Conservation (phyloP, 116 monocot genomes). For the Iris pallida region DNA sequence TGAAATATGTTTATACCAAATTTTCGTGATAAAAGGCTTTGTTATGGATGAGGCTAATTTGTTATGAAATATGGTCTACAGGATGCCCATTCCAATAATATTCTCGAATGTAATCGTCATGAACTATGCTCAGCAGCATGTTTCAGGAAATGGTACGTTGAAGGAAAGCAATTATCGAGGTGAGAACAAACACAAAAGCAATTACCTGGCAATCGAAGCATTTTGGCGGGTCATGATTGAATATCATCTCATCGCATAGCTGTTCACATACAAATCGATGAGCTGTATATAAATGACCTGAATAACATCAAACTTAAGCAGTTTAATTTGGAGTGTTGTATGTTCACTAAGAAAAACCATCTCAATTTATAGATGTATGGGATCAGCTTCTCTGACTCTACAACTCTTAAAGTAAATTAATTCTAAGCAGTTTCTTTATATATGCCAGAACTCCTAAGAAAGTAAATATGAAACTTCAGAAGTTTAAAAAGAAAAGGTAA, state of each 20-base stretch:
- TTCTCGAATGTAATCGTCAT: too few species aligned
- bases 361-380: neutral
- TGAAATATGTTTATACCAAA: too few species aligned
- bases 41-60: too few species aligned
- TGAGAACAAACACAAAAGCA: neutral
- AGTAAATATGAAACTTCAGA: neutral
- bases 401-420: neutral
- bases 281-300: slow-evolving; percentile 24
- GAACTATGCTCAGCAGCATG: too few species aligned
- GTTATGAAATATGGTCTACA: too few species aligned
- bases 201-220: slow-evolving; percentile 83
- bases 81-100: too few species aligned
- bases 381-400: neutral
- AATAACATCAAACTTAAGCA: slow-evolving; percentile 18
- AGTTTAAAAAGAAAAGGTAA: slow-evolving; percentile 26
- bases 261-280: slow-evolving; percentile 43
- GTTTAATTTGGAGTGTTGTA: slow-evolving; percentile 15
- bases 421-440: too few species aligned
- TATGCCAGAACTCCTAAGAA: too few species aligned
- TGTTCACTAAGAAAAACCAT: slow-evolving; percentile 1
- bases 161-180: too few species aligned
- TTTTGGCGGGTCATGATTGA: slow-evolving; percentile 86
- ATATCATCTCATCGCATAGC: slow-evolving; percentile 86
- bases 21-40: too few species aligned
- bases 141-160: too few species aligned